Conservation (phyloP, 225 moss, liverwort and hornwort genomes). For the Marchantia paleacea region DNA sequence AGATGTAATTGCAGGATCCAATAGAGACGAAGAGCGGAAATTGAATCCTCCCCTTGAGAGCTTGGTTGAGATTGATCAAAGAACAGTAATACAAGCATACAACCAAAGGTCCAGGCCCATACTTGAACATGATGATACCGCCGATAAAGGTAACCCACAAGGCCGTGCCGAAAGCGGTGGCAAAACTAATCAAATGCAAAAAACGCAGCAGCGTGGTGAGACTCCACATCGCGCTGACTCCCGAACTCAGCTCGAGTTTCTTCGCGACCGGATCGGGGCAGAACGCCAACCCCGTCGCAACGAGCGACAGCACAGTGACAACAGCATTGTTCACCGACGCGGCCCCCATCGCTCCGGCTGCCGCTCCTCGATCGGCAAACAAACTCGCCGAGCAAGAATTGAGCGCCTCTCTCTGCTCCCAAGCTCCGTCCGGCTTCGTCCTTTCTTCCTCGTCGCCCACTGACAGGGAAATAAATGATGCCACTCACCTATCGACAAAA, state of each 20-base stretch:
- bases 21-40: neutral
- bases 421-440: too few relatives aligned
- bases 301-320: slow-evolving; percentile 51
- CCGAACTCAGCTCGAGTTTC: slow-evolving; percentile 22
- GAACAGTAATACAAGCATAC: too few relatives aligned
- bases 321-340: slow-evolving; percentile 40
- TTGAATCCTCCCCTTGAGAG: neutral
- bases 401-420: too few relatives aligned
- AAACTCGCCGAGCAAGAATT: too few relatives aligned
- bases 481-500: too few relatives aligned
- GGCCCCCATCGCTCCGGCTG: slow-evolving; percentile 9
- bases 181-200: slow-evolving; percentile 60
- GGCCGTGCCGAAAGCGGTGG: slow-evolving; percentile 66
- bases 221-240: slow-evolving; percentile 29
- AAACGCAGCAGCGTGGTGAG: slow-evolving; percentile 46
- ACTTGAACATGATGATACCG: slow-evolving; percentile 94
- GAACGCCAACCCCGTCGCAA: slow-evolving; percentile 61
- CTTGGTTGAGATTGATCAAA: neutral
- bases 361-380: neutral
- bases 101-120: neutral
- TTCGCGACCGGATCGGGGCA: slow-evolving; percentile 50
- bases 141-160: slow-evolving; percentile 85
- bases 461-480: too few relatives aligned
- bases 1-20: neutral
- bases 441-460: too few relatives aligned